Base-by-base conservation (phyloP, 2,329 filamentous ascomycete genomes). In the Penicillium corylophilum region DNA sequence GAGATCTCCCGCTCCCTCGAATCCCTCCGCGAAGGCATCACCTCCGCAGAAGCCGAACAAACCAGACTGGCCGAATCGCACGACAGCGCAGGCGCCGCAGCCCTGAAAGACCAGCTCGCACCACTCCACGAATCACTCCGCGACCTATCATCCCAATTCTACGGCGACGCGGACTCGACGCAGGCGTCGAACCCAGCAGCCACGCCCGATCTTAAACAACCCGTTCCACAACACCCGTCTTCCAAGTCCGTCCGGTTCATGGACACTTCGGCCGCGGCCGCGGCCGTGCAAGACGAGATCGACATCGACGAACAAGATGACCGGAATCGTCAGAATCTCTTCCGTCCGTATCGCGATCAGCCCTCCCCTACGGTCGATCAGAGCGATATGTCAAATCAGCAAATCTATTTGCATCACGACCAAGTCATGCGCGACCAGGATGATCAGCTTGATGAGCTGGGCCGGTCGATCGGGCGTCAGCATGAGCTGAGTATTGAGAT, bases 401-500 rank as follows among this genome's bases (percentile, higher is more conserved):
- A 96, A 73, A 86, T 97, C 58, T 89, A 96, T 74, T 79, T 82
- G 20, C 92, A 95, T 72, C 94, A 99, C 74, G 77, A 81, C 50
- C 84, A 85, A 56, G 85, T 96, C 23, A 78, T 99, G 33, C 80
- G 82, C n/a, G 86, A 96, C 56, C 94, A 99, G 73, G 94, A 99
- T 68, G 88, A 89, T 59, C 91, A 96, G 71, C 81, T 99, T n/a
- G 93, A 97, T 70, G 80, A 82, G 9, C 77, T 99, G 4, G 90
- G 92, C n/a, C 83, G 85, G 64, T 90, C 85, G 51, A 96, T 99
- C 61, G 83, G 89, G 4, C 84, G 94, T 35, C 94, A 97, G 77
- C 81, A 95, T 44, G 90, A 97, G 75, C 79, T 99, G 55, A 92
- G 88, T 68, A 95, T 96, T 77, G 90, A 94, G 76, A 97, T 99